Percentiles rank a stretch among this genome's conserved stretches.
Conservation (phyloP, 257 asterid species). For the Ilex aquifolium region DNA sequence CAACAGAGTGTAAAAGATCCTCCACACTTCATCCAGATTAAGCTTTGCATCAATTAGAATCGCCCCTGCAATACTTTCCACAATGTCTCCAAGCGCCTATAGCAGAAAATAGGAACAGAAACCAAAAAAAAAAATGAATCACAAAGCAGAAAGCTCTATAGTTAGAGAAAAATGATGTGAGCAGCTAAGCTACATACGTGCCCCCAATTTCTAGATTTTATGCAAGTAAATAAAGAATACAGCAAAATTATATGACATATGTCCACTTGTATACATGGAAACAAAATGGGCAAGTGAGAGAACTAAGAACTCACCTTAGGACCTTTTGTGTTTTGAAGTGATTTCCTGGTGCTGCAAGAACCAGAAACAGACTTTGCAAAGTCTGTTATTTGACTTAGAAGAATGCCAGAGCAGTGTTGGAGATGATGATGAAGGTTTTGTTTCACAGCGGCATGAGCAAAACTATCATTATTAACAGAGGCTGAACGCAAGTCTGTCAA, state of each 20-base stretch:
- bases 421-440: slow-evolving; percentile 66
- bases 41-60: slow-evolving; percentile 78
- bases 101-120: not conserved
- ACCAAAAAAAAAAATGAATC: no score
- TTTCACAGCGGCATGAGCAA: slow-evolving; percentile 78
- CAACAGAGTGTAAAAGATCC: slow-evolving; percentile 58
- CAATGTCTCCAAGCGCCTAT: slow-evolving; percentile 93
- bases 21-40: slow-evolving; percentile 70
- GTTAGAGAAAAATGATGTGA: not conserved
- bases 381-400: slow-evolving; percentile 46
- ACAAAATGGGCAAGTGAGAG: not conserved
- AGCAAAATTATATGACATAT: no score
- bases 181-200: not conserved
- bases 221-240: no score
- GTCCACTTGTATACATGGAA: no score
- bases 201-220: not conserved
- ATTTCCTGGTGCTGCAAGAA: slow-evolving; percentile 26
- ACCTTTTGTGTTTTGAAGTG: slow-evolving; percentile 53
- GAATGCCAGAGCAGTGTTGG: slow-evolving; percentile 44
- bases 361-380: slow-evolving; percentile 46
- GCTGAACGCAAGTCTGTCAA: slow-evolving; percentile 91
- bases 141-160: not conserved
- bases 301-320: slow-evolving; percentile 55
- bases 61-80: slow-evolving; percentile 93
- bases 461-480: slow-evolving; percentile 80